phyloP scores from a whole-genome alignment of 257 asterid genomes.

The Fraxinus quadrangulata region DNA sequence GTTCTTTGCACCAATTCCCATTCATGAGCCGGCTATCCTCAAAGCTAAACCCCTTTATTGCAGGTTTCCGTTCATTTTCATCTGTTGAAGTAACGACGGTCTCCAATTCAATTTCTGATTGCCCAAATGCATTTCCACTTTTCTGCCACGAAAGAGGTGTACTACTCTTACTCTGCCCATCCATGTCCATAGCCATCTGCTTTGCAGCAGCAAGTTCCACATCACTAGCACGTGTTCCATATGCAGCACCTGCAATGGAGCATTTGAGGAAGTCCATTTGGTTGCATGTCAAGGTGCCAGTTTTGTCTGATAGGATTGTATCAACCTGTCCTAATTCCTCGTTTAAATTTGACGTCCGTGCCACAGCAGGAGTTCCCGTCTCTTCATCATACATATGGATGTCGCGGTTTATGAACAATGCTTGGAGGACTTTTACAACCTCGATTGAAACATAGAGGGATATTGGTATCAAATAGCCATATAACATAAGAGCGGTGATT shows the following conservation, averaged over 20 bases:
- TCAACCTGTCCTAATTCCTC: conserved; percentile 95
- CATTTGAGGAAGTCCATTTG: conserved; percentile 98
- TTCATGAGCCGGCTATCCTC: conserved; percentile 81
- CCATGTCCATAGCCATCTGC: conserved; percentile 84
- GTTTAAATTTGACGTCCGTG: conserved; percentile 88
- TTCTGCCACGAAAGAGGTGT: conserved; percentile 46
- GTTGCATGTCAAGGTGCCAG: conserved; percentile 95
- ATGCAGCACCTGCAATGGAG: conserved; percentile 82
- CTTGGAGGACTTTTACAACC: conserved; percentile 92
- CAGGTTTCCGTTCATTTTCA: conserved; percentile 45
- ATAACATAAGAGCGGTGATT: conserved; percentile 86
- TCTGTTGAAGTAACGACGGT: conserved; percentile 58
- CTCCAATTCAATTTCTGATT: conserved; percentile 80
- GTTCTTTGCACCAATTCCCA: conserved; percentile 82
- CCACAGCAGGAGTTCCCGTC: conserved; percentile 92
- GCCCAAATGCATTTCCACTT: conserved; percentile 31
- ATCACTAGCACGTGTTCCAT: conserved; percentile 83
- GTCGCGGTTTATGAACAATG: conserved; percentile 80
- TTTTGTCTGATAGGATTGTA: conserved; percentile 89
- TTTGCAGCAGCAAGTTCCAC: conserved; percentile 93
- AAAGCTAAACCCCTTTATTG: conserved; percentile 86
- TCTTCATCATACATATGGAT: conserved; percentile 89
- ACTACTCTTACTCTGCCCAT: conserved; percentile 49
- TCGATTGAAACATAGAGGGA: conserved; percentile 94
- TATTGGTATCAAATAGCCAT: conserved; percentile 91